A percentile compares a stretch with the other conserved stretches of the same genome.
phyloP scores from a whole-genome alignment of 257 asterid species.

The Oldenlandia corymbosa region DNA sequence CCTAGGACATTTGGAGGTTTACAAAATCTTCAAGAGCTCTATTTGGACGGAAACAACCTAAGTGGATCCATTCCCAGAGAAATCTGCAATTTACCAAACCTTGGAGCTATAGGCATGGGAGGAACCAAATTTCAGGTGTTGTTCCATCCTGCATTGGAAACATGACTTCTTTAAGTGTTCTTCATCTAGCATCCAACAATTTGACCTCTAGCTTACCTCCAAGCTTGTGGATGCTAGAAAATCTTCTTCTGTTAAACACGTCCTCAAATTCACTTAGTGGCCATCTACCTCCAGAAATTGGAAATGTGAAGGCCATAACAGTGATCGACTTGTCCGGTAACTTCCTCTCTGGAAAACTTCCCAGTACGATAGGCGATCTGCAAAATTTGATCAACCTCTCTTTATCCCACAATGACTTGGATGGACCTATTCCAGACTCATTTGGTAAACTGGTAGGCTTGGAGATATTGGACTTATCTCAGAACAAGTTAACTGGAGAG shows the following conservation, averaged over 20 bases:
- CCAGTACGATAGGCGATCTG: neutral
- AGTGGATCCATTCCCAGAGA: neutral
- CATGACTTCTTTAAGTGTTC: neutral
- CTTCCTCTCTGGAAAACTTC: constrained; percentile 2
- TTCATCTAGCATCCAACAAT: neutral
- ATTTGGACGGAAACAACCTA: constrained; percentile 2
- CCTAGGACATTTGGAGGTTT: constrained; percentile 1
- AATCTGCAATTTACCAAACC: neutral
- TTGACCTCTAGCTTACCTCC: neutral
- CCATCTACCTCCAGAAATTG: constrained; percentile 9
- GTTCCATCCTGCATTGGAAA: constrained; percentile 5
- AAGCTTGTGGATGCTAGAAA: constrained; percentile 1
- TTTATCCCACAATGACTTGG: constrained; percentile 3
- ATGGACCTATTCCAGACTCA: constrained; percentile 10
- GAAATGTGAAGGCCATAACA: neutral
- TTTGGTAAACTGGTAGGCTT: constrained; percentile 3
- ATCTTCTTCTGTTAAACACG: neutral
- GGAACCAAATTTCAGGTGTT: neutral
- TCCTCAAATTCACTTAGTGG: constrained; percentile 9
- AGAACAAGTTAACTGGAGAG: constrained; percentile 1
- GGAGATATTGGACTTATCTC: constrained; percentile 8
- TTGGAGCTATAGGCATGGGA: neutral
- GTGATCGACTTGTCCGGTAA: neutral
- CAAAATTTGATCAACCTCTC: neutral
- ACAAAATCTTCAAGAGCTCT: constrained; percentile 8